Conservation (phyloP, 1,284 basidiomycete species). For the Naganishia sp. region DNA sequence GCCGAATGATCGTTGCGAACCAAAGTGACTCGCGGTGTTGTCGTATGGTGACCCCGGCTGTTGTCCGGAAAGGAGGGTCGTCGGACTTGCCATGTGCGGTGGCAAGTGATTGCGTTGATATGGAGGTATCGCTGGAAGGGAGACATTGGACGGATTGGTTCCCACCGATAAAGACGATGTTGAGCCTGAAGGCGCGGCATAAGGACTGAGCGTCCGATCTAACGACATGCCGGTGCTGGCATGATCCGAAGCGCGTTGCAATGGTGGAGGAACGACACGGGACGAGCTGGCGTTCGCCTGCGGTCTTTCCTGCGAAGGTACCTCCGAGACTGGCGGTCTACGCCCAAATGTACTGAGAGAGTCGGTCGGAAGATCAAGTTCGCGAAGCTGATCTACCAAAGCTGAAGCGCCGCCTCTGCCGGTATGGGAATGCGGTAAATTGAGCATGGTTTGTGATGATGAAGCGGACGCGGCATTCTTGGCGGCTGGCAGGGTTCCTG, state of each 20-base stretch:
- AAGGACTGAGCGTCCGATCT: conserved; percentile 14
- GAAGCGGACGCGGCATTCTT: conserved; percentile 9
- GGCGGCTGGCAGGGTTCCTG: background rate
- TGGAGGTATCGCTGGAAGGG: conserved; percentile 5
- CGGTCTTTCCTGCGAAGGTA: conserved; percentile 20
- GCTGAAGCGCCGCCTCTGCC: conserved; percentile 43
- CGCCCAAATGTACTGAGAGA: conserved; percentile 52
- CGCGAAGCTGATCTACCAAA: conserved; percentile 52
- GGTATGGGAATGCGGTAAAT: conserved; percentile 1
- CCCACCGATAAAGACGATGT: conserved; percentile 13
- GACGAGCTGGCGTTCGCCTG: background rate
- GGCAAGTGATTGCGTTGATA: conserved; percentile 32
- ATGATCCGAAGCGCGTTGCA: conserved; percentile 11
- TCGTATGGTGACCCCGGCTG: conserved; percentile 27
- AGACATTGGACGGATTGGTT: conserved; percentile 14
- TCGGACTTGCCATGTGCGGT: conserved; percentile 34
- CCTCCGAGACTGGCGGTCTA: conserved; percentile 33
- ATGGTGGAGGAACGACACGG: conserved; percentile 22
- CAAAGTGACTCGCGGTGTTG: background rate
- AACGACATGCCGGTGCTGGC: background rate
- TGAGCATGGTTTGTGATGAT: conserved; percentile 29
- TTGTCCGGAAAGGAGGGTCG: conserved; percentile 31
- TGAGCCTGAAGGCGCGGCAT: conserved; percentile 18
- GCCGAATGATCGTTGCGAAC: conserved; percentile 16
- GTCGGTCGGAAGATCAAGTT: conserved; percentile 54